Evolutionary conservation across 768 basidiomycete genomes (phyloP), one percentile per base, ranked within the genome.

Genomic region (Mycena rosella): DNA sequence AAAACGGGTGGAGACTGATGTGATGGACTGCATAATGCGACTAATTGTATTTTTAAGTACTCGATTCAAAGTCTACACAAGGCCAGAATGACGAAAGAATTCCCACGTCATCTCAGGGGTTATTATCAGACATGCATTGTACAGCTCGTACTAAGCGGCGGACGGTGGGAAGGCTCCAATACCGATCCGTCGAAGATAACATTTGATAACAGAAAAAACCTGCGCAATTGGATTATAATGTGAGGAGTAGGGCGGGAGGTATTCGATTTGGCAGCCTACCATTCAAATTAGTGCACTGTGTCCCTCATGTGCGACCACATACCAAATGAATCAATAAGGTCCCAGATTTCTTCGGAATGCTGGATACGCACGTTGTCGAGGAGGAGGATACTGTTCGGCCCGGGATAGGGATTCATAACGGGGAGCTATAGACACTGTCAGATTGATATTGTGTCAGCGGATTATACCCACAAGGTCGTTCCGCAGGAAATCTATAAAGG

Each of bases 211-310:
- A 0, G 72, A 77, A 30, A 75, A 79, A 1, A 76, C 75, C 34
- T 75, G 70, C 57, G 80, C 75, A 45, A 81, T 80, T 0, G 74
- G 80, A 42, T 80, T 78, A 30, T 68, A 71, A 48, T 80, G 72
- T 0, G 79, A 76, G 0, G 79, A 80, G 44, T 80, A 80, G 20
- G 77, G 78, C 0, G 75, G 76, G 0, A 80, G 60, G 49, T 65
- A 78, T 24, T 77, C 61, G 5, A 65, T 73, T 11, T 71, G 74
- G 34, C 72, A 77, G 0, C 70, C 75, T 73, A 63, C 53, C 60
- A 4, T n/a, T n/a, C n/a, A n/a, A 30, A 60, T 30, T 53, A 70
- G 40, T 73, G n/a, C n/a, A n/a, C n/a, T n/a, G n/a, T n/a, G n/a
- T n/a, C n/a, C n/a, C n/a, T n/a, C n/a, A n/a, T n/a, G n/a, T n/a